Evolutionary conservation across 495 filamentous ascomycete species (phyloP), one percentile per base, ranked within the genome.

Genomic region (Neurospora sp.): DNA sequence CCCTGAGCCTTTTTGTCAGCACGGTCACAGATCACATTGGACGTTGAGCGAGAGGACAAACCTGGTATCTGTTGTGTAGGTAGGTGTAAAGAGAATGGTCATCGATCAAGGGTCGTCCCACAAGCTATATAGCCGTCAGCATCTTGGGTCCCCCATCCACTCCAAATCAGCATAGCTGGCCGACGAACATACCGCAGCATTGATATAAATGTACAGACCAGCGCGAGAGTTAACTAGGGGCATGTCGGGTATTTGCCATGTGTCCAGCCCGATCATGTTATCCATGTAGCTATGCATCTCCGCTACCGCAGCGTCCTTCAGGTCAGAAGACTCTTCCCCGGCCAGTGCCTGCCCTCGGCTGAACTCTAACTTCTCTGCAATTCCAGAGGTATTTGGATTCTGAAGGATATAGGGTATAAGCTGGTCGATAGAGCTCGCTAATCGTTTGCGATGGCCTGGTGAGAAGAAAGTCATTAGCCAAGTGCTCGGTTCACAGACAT

Each of bases 171-270:
- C 6, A 18, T 65, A 37, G 3, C 31, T 14, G 22, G 14, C 53
- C 53, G 27, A 35, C 27, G 27, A n/a, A 79, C 86, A 78, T 83
- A 97, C 92, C 83, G 92, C 86, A 68, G 94, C 89, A 79, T 93
- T 94, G 39, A 99, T 83, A 79, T 95, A 98, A n/a, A 98, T 86
- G 80, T 94, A 98, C 74, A 98, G 84, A 65, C 93, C 93, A 69
- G 94, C 94, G 83, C 94, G 88, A n/a, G 94, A 91, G 79, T 93
- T 92, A 12, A 91, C 82, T 7, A 86, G 82, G 1, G 91, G 90
- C 5, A 91, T 81, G 75, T 94, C 91, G 37, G 89, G 84, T 2
- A 96, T 79, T 78, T 77, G 86, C 78, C 81, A 84, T 76, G 77
- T 90, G 78, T 86, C 85, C 41, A 87, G 72, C n/a, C 79, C 83